phyloP scores from a whole-genome alignment of 768 basidiomycete species.

The Leucosporidium yakuticum region DNA sequence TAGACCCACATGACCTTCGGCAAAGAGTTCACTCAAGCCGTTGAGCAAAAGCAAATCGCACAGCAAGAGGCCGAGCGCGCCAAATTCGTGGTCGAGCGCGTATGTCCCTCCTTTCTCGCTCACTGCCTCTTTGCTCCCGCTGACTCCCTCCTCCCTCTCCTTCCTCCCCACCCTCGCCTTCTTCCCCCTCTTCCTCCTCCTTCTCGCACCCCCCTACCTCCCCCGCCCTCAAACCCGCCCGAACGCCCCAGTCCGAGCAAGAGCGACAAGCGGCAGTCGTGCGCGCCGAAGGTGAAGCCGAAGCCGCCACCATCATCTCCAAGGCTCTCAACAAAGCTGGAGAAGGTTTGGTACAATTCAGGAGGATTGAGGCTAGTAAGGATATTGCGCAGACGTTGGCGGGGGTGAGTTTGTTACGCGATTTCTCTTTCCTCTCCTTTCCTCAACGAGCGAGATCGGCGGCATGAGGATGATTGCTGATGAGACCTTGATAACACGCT shows the following conservation, averaged over 20 bases:
- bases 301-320: constrained; percentile 90
- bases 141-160: neutral
- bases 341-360: constrained; percentile 87
- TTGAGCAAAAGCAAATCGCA: constrained; percentile 98
- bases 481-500: neutral
- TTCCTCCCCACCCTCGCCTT: neutral
- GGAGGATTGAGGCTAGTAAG: constrained; percentile 96
- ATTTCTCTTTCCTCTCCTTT: neutral
- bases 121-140: constrained; percentile 1
- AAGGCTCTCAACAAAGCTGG: constrained; percentile 85
- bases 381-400: constrained; percentile 85
- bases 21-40: constrained; percentile 54
- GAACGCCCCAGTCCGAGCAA: constrained; percentile 75
- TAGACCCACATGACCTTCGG: constrained; percentile 49
- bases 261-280: constrained; percentile 98
- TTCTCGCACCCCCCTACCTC: neutral
- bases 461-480: neutral
- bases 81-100: constrained; percentile 98
- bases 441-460: neutral
- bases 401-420: constrained; percentile 3
- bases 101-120: constrained; percentile 42
- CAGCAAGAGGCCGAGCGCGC: constrained; percentile 99
- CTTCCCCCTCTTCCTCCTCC: constrained; percentile 9
- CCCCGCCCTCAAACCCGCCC: neutral
- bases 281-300: constrained; percentile 95